Base-by-base conservation (phyloP, 208 protist species). In the Eutreptiella sp. region DNA sequence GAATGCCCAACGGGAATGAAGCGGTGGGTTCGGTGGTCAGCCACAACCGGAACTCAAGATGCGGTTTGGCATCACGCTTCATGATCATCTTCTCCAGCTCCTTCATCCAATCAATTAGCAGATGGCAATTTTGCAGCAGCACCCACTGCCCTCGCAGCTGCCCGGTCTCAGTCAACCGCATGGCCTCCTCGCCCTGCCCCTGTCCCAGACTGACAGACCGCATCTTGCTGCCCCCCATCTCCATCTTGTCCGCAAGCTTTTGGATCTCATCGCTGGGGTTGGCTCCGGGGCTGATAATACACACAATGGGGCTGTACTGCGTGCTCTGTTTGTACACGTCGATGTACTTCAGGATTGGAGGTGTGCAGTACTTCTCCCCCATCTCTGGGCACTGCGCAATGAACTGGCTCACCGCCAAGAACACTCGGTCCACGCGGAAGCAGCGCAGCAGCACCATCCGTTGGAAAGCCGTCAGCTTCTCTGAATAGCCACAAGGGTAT, bases 51-150 rank as follows among this genome's bases (percentile, higher is more conserved):
- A 98, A 99, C 66, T 99, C 93, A 27, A 89, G 80, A 69, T 98
- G 89, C 19, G 93, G 87, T 39, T 83, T 79, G 60, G 87, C 77
- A 45, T 94, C 84, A 65, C 96, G 77, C 73, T 87, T 86, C 73
- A 98, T 94, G 32, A 99, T 79, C 28, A 90, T 69, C 76, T 98
- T 98, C 72, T 99, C 96, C 21, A 99, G 79, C 35, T 90, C 83
- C 70, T 94, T 93, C 78, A 99, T 95, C 95, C 96, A 99, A 21
- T 72, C 81, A 9, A 92, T 84, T 0, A 99, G 77, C 55, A 99
- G 73, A 69, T 99, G 97, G 75, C 96, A 99, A 76, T 99, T 99
- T 77, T 98, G 93, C 38, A 99, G 80, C 53, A 99, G 75, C 43
- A 99, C 91, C 97, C 97, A 99, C 50, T 98, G 92, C 0, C 97